Percentiles rank a stretch among this genome's conserved stretches.
Conservation (phyloP, 805 yeast genomes). For the Ogataea trehaloabstinens region DNA sequence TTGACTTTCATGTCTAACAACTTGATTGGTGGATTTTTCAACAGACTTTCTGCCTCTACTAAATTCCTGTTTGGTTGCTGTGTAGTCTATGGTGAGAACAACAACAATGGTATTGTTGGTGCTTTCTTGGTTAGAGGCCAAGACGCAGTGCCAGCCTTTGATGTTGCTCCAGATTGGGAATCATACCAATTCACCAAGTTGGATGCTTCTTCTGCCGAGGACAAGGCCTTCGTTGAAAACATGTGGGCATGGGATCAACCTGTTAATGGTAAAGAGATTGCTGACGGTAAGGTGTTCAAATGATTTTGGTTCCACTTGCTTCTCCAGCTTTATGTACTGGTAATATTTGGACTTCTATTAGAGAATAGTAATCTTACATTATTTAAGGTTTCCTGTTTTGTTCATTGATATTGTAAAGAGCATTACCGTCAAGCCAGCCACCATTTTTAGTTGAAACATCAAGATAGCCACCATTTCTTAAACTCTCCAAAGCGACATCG, state of each 20-base stretch:
- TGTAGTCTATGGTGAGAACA: constrained; percentile 98
- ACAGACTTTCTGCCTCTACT: constrained; percentile 87
- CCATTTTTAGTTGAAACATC: constrained; percentile 5
- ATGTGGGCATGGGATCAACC: constrained; percentile 99
- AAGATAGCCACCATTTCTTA: constrained; percentile 37
- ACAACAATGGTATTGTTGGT: constrained; percentile 96
- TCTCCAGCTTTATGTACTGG: neutral
- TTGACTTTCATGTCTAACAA: constrained; percentile 97
- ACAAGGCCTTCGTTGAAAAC: constrained; percentile 78
- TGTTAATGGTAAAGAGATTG: constrained; percentile 79
- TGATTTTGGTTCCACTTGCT: constrained; percentile 36
- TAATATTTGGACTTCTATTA: too few relatives aligned
- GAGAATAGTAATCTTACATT: neutral
- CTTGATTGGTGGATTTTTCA: constrained; percentile 96
- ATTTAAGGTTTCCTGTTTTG: neutral
- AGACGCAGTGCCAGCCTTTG: constrained; percentile 85
- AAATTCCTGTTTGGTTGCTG: constrained; percentile 91
- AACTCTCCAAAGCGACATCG: constrained; percentile 51
- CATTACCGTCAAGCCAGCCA: constrained; percentile 1
- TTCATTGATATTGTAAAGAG: neutral
- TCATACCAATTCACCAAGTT: constrained; percentile 81
- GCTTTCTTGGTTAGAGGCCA: constrained; percentile 95
- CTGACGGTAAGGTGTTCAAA: constrained; percentile 97
- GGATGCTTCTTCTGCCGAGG: constrained; percentile 74
- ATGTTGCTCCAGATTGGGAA: constrained; percentile 99